phyloP scores from a whole-genome alignment of 2,329 filamentous ascomycete species.

The Fusarium miscanthi region DNA sequence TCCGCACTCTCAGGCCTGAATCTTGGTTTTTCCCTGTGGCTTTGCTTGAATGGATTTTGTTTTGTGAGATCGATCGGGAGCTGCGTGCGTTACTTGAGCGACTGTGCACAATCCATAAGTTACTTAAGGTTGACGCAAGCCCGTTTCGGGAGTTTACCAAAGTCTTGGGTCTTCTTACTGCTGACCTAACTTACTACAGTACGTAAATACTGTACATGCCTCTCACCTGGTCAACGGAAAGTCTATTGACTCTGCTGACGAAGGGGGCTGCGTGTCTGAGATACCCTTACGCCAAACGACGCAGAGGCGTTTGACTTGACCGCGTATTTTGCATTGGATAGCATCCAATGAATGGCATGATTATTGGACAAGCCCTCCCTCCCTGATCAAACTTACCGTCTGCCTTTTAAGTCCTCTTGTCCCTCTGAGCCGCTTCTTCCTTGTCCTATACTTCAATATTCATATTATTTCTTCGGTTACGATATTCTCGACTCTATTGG shows the following conservation, averaged over 20 bases:
- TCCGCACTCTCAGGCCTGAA: slow-evolving; percentile 11
- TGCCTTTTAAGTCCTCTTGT: slow-evolving; percentile 8
- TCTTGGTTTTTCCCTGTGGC: slow-evolving; percentile 25
- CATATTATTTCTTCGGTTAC: slow-evolving; percentile 4
- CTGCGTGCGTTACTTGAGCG: not conserved
- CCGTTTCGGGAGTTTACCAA: slow-evolving; percentile 8
- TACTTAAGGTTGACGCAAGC: slow-evolving; percentile 25
- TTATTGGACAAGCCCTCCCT: slow-evolving; percentile 4
- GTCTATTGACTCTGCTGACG: not conserved
- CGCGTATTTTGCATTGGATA: slow-evolving; percentile 10
- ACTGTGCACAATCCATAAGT: not conserved
- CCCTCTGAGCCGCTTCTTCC: slow-evolving; percentile 9
- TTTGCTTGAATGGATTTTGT: slow-evolving; percentile 2
- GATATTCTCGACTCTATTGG: slow-evolving; percentile 5
- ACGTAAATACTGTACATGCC: not conserved
- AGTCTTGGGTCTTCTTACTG: not conserved
- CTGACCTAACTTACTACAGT: not conserved
- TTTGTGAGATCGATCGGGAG: slow-evolving; percentile 22
- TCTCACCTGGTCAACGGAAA: slow-evolving; percentile 1
- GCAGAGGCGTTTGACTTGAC: slow-evolving; percentile 31
- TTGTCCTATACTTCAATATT: slow-evolving; percentile 22
- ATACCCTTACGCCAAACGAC: slow-evolving; percentile 8
- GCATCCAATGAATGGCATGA: slow-evolving; percentile 1
- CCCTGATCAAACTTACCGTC: slow-evolving; percentile 19
- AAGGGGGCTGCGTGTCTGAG: slow-evolving; percentile 28